Evolutionary conservation across 192 early-diverging fungal species (phyloP), one percentile per base, ranked within the genome.

Genomic region (Gamsiella multidivaricata): DNA sequence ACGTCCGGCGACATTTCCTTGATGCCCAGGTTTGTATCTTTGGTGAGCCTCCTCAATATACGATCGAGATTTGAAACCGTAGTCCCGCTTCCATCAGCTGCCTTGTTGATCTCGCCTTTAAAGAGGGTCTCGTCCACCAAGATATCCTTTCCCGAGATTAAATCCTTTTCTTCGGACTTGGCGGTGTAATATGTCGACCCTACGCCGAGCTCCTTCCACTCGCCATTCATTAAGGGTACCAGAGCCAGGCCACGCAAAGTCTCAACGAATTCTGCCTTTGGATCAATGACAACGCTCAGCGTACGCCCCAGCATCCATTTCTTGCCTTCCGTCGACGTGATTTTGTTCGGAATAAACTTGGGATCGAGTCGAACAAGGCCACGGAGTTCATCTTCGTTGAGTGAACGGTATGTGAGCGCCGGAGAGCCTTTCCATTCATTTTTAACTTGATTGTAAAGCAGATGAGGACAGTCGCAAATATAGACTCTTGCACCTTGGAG

Each of bases 211-310:
- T 14, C 32, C 26, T 25, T 57, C 69, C 69, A 72, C 5, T 45
- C 28, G 5, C 51, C 51, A 42, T 72, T 51, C 15, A 39, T 29
- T 45, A 72, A 29, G 0, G 69, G 69, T 15, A 72, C 2, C 6
- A 72, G 43, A 10, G 42, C 10, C 3, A 62, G 46, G 4, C 36
- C 52, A 36, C n/a, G 15, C 5, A 70, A 14, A 11, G 37, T 29
- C 8, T 60, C 59, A 31, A 22, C 14, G n/a, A 33, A 3, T 3
- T 11, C 3, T 11, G 1, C 7, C 26, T 28, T 39, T 3, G 65
- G 45, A 10, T 51, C 23, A 8, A 59, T 17, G 18, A 69, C 4
- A 4, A 34, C 26, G 7, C 25, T 51, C 36, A 69, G 25, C 5
- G 32, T 47, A 7, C 31, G 41, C 49, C 31, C 49, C 11, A 69